Evolutionary conservation across 805 yeast genomes (phyloP).

Genomic region (Yarrowia sp.): DNA sequence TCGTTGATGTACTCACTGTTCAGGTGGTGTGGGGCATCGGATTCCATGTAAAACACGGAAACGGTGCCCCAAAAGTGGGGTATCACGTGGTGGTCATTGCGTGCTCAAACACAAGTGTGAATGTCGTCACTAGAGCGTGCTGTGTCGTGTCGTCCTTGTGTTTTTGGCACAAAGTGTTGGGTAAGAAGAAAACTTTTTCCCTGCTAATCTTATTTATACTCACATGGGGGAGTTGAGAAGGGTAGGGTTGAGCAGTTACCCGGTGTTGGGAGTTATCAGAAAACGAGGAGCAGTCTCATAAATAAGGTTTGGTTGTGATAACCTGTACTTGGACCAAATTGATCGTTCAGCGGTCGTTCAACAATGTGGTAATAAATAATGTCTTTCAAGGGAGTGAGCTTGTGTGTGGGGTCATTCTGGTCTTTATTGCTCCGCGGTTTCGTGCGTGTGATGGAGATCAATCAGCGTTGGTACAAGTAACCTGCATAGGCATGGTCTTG

Average conservation of each 20-base stretch:
- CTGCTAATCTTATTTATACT: not conserved
- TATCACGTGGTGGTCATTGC: not conserved
- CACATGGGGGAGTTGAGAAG: not conserved
- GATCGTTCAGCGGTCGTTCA: too few relatives aligned
- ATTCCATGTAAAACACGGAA: not conserved
- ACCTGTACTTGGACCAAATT: too few relatives aligned
- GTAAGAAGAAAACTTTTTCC: slow-evolving; percentile 9
- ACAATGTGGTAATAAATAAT: too few relatives aligned
- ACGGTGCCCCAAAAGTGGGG: not conserved
- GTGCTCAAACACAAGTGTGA: too few relatives aligned
- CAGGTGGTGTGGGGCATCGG: not conserved
- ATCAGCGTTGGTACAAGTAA: too few relatives aligned
- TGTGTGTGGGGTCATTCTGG: too few relatives aligned
- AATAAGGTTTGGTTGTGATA: slow-evolving; percentile 18
- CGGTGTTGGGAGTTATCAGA: slow-evolving; percentile 5
- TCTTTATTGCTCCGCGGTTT: too few relatives aligned
- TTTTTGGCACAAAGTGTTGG: not conserved
- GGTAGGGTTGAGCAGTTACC: slow-evolving; percentile 15
- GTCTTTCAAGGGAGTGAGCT: too few relatives aligned
- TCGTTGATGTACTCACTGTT: slow-evolving; percentile 3
- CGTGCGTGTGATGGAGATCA: too few relatives aligned
- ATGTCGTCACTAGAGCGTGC: too few relatives aligned
- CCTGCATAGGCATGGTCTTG: too few relatives aligned
- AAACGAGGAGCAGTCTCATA: not conserved
- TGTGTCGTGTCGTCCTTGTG: not conserved